phyloP scores from a whole-genome alignment of 192 early-diverging fungal species.

The Entophlyctis luteolus region DNA sequence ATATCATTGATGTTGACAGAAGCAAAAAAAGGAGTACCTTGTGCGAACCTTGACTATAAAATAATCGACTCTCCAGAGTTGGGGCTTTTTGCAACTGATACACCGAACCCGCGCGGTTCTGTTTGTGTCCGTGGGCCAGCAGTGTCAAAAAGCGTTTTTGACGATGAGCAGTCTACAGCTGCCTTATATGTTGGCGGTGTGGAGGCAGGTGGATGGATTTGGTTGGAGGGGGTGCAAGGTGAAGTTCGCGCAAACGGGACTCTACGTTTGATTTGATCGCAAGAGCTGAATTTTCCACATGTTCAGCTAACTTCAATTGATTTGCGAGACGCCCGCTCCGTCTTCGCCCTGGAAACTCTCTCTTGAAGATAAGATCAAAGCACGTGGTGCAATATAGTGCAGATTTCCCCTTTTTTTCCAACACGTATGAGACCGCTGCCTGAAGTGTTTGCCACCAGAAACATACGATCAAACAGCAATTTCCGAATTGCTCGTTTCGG shows the following conservation, averaged over 20 bases:
- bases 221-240: not conserved
- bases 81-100: slow-evolving; percentile 78
- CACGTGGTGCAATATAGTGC: too few relatives aligned
- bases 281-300: not conserved
- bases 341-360: too few relatives aligned
- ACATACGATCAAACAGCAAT: too few relatives aligned
- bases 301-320: too few relatives aligned
- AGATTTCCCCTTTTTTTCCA: too few relatives aligned
- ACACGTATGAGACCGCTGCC: too few relatives aligned
- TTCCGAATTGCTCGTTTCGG: too few relatives aligned
- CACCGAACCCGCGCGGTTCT: slow-evolving; percentile 87
- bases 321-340: too few relatives aligned
- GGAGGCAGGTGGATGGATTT: slow-evolving; percentile 4
- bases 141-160: not conserved
- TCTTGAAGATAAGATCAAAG: too few relatives aligned
- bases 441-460: too few relatives aligned
- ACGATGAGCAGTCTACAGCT: not conserved
- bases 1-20: not conserved
- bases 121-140: slow-evolving; percentile 48
- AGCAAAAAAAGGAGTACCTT: slow-evolving; percentile 18
- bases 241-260: slow-evolving; percentile 11
- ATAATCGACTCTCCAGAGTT: slow-evolving; percentile 83
- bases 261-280: not conserved
- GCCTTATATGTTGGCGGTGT: too few relatives aligned
- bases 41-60: slow-evolving; percentile 61